Evolutionary conservation across 495 filamentous ascomycete species (phyloP), one percentile per base, ranked within the genome.

Genomic region (Lophiotrema nucula): DNA sequence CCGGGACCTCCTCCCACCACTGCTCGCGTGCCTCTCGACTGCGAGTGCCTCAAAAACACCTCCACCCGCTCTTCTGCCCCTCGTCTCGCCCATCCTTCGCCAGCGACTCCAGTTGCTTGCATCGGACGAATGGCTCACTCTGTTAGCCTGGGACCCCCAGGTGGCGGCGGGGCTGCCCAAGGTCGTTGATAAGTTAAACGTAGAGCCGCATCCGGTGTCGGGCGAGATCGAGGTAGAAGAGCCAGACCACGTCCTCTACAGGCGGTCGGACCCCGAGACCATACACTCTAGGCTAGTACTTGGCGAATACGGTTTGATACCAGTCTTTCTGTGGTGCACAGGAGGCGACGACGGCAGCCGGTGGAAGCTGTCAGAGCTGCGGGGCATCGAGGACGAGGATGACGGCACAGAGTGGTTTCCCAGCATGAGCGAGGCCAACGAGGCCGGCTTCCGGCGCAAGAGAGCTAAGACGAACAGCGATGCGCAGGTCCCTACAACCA

Each of bases 141-240:
- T 96, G n/a, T 80, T 98, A n/a, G 90, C 84, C 65, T 98, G 95
- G 83, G 85, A 92, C 52, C 52, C 76, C 0, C 70, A 77, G 12
- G 84, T 85, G 49, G 89, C 86, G 2, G 74, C 88, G 25, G 81
- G 76, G 53, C 79, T 98, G 15, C 80, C 80, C 11, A 73, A 77
- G 15, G 73, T 88, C 27, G 80, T 92, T 21, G 79, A 83, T 60
- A 79, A 77, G 25, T 81, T 89, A 27, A 76, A 73, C 23, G 83
- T 96, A 38, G 88, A 96, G 65, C 89, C 89, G 21, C 93, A 98
- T 69, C 93, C 93, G 6, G 87, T 88, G 5, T 96, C 90, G 0
- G 93, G 95, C 22, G 91, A 97, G 69, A 83, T 98, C 26, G 93
- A 98, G 67, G 68, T 87, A 6, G 77, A 78, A 13, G 86, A 89